Percentiles rank a stretch among this genome's conserved stretches.
phyloP scores from a whole-genome alignment of 208 protist genomes.

The Acanthamoeba lenticulata region DNA sequence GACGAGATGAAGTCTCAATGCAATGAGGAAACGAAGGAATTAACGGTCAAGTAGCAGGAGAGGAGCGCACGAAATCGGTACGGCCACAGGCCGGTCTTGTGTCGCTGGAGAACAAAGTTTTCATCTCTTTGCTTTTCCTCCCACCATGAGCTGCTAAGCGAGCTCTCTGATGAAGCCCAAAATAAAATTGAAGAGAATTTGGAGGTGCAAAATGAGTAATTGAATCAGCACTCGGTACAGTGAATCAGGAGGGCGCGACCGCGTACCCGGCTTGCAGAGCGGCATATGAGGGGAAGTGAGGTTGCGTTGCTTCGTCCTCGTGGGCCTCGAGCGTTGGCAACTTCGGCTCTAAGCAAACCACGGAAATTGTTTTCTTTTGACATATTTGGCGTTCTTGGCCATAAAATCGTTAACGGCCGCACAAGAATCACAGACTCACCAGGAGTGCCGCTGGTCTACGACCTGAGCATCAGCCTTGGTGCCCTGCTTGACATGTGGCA shows the following conservation, averaged over 20 bases:
- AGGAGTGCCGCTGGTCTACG: too few species aligned
- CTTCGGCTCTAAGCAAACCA: too few species aligned
- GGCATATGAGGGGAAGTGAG: too few species aligned
- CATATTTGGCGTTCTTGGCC: too few species aligned
- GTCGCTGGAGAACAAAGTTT: conserved; percentile 52
- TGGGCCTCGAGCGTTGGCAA: too few species aligned
- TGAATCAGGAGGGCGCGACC: neutral
- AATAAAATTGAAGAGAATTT: neutral
- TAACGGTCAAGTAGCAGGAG: neutral
- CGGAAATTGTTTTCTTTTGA: too few species aligned
- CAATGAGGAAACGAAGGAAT: neutral
- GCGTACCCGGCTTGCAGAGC: neutral
- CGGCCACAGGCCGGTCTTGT: conserved; percentile 59
- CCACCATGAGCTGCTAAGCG: conserved; percentile 53
- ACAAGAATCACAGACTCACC: too few species aligned
- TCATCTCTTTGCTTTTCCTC: conserved; percentile 59
- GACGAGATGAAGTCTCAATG: neutral
- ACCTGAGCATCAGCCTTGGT: too few species aligned
- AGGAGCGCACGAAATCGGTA: conserved; percentile 36
- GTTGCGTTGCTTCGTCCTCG: too few species aligned
- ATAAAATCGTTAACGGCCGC: too few species aligned
- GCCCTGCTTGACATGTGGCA: too few species aligned
- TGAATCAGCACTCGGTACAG: too few species aligned
- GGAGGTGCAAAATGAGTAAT: neutral
- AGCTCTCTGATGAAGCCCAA: conserved; percentile 1